These are phyloP conservation scores for Peronospora destructor DNA, from an alignment of 352 stramenopile genomes.

Conservation along the genomic window DNA sequence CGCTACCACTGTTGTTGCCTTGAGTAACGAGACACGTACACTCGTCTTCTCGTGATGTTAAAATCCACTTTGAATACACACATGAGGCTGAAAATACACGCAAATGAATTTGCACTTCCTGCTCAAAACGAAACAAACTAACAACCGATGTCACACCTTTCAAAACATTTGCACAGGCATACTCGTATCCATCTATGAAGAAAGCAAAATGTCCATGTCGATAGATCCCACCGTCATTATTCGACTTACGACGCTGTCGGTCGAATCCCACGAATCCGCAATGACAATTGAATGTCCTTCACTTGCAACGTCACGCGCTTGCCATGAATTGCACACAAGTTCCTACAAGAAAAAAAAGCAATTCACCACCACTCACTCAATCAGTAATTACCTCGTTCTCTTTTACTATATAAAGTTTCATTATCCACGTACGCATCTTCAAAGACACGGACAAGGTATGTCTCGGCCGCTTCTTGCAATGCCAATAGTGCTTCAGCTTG, in stretches of 20 bases:
- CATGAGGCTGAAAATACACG: too few relatives aligned
- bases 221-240: not conserved
- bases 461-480: slow-evolving; percentile 90
- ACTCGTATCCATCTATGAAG: not conserved
- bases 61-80: too few relatives aligned
- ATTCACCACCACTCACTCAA: slow-evolving; percentile 5
- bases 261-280: slow-evolving; percentile 83
- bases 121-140: too few relatives aligned
- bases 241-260: slow-evolving; percentile 22
- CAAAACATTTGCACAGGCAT: not conserved
- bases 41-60: not conserved
- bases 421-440: slow-evolving; percentile 80
- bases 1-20: too few relatives aligned
- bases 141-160: not conserved
- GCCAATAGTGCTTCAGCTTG: slow-evolving; percentile 90
- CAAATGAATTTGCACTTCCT: too few relatives aligned
- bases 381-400: too few relatives aligned
- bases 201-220: too few relatives aligned
- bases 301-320: slow-evolving; percentile 94
- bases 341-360: slow-evolving; percentile 44
- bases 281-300: slow-evolving; percentile 92
- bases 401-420: not conserved
- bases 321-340: slow-evolving; percentile 93
- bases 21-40: too few relatives aligned
- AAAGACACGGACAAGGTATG: slow-evolving; percentile 93